These are phyloP conservation scores for Globisporangium nunn DNA, from an alignment of 352 stramenopile species.

Conservation along the genomic window DNA sequence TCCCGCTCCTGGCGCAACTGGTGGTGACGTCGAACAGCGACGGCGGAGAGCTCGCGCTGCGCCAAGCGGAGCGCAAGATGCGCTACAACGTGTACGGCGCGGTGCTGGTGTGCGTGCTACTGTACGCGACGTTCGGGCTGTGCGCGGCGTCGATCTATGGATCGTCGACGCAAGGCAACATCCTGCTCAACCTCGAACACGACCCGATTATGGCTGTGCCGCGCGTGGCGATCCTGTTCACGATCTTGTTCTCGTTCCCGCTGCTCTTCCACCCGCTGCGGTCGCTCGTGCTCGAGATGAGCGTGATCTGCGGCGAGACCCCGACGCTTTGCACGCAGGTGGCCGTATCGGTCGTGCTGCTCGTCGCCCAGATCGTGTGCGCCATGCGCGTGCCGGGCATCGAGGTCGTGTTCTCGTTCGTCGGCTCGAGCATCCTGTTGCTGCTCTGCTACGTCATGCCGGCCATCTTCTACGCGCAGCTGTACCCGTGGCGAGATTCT, in stretches of 20 bases:
- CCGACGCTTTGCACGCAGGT: constrained; percentile 17
- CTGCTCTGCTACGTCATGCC: constrained; percentile 73
- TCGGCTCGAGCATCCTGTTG: constrained; percentile 62
- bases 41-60: constrained; percentile 13
- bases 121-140: constrained; percentile 62
- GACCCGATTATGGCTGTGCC: constrained; percentile 68
- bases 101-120: constrained; percentile 34
- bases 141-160: constrained; percentile 60
- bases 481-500: constrained; percentile 36
- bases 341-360: constrained; percentile 31
- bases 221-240: constrained; percentile 56
- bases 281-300: constrained; percentile 58
- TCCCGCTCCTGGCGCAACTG: constrained; percentile 57
- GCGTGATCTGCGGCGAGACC: constrained; percentile 15
- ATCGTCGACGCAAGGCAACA: constrained; percentile 54
- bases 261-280: constrained; percentile 66
- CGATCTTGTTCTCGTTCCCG: constrained; percentile 72
- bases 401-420: constrained; percentile 73
- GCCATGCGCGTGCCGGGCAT: constrained; percentile 48
- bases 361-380: constrained; percentile 39
- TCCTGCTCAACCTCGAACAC: constrained; percentile 67
- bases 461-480: constrained; percentile 41
- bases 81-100: constrained; percentile 34
- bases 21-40: constrained; percentile 18
- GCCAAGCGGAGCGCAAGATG: constrained; percentile 26